phyloP scores from a whole-genome alignment of 371 early-diverging fungal species.

The Mortierella sp. region DNA sequence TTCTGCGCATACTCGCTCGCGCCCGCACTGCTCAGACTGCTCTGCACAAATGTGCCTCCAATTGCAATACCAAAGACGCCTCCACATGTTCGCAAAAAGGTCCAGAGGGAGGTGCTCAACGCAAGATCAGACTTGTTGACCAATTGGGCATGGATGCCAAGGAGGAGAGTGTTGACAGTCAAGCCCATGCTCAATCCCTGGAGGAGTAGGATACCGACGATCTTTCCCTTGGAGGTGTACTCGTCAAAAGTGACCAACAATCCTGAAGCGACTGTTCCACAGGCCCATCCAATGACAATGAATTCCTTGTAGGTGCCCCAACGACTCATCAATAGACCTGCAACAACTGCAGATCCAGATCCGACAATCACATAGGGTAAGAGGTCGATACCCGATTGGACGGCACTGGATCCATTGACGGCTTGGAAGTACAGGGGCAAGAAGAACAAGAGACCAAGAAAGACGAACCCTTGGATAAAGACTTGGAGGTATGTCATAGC shows the following conservation, averaged over 20 bases:
- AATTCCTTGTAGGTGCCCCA: slow-evolving; percentile 59
- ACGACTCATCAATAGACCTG: slow-evolving; percentile 57
- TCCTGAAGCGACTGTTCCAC: slow-evolving; percentile 66
- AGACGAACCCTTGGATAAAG: slow-evolving; percentile 48
- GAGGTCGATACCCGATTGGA: slow-evolving; percentile 46
- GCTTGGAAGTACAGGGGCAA: slow-evolving; percentile 58
- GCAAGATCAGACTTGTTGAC: slow-evolving; percentile 45
- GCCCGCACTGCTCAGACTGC: slow-evolving; percentile 32
- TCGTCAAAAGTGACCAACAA: slow-evolving; percentile 56
- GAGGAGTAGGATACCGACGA: slow-evolving; percentile 24
- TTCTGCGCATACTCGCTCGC: slow-evolving; percentile 49
- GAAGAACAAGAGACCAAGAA: slow-evolving; percentile 50
- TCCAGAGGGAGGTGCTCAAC: slow-evolving; percentile 54
- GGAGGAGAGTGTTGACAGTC: slow-evolving; percentile 43
- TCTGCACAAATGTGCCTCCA: slow-evolving; percentile 47
- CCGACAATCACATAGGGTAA: slow-evolving; percentile 44
- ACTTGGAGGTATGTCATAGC: slow-evolving; percentile 41
- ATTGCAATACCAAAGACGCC: slow-evolving; percentile 56
- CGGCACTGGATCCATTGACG: slow-evolving; percentile 46
- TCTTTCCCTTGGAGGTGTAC: slow-evolving; percentile 33
- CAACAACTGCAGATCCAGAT: slow-evolving; percentile 24
- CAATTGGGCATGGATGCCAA: slow-evolving; percentile 48
- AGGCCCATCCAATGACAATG: slow-evolving; percentile 61
- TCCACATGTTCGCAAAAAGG: slow-evolving; percentile 47
- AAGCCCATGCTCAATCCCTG: slow-evolving; percentile 44